These are phyloP conservation scores for Trichoderma endophyticum DNA, from an alignment of 2,329 filamentous ascomycete species.

Conservation along the genomic window DNA sequence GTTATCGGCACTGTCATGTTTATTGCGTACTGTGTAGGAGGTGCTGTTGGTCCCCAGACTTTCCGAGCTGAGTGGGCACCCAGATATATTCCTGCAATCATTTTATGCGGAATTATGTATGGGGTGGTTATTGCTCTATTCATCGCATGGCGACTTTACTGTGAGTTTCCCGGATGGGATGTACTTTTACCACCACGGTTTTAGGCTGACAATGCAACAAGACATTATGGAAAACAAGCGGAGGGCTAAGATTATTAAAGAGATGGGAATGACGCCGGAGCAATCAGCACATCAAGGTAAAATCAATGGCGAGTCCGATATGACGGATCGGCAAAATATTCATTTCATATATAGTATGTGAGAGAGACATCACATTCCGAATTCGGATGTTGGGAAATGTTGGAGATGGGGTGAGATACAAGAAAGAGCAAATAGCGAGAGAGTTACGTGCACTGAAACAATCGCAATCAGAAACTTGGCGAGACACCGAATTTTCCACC, in stretches of 20 bases:
- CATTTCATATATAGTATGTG: not conserved
- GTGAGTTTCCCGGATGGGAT: not conserved
- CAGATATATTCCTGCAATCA: not conserved
- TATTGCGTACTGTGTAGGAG: not conserved
- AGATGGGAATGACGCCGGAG: not conserved
- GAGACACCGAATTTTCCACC: not conserved
- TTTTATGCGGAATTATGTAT: not conserved
- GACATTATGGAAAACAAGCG: not conserved
- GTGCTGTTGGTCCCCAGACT: not conserved
- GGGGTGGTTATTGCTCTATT: not conserved
- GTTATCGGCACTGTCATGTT: not conserved
- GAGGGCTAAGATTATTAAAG: not conserved
- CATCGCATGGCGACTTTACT: not conserved
- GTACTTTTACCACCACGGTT: not conserved
- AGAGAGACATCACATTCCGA: not conserved
- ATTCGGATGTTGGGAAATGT: not conserved
- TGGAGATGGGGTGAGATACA: not conserved
- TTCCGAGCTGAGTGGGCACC: not conserved
- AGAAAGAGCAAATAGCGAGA: not conserved
- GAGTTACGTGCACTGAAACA: not conserved
- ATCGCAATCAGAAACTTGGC: not conserved
- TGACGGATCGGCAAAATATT: not conserved
- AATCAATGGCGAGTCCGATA: not conserved
- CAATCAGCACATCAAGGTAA: not conserved
- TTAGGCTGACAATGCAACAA: not conserved